These are phyloP conservation scores for Botrytis deweyae DNA, from an alignment of 2,329 filamentous ascomycete species.

Conservation along the genomic window DNA sequence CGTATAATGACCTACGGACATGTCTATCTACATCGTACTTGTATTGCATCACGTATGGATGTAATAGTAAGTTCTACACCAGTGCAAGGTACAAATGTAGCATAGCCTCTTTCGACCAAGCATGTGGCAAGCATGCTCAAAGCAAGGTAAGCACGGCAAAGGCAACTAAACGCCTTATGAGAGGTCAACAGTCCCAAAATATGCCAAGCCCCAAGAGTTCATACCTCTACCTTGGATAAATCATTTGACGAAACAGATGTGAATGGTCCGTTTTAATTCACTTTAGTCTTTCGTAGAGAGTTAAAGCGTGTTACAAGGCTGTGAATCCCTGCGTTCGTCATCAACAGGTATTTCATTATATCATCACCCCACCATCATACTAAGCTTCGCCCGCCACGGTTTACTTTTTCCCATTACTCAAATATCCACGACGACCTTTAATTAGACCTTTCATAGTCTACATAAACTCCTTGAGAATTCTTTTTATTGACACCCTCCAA, in stretches of 20 bases:
- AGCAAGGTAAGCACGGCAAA: neutral
- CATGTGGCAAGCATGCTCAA: constrained; percentile 1
- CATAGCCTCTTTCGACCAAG: constrained; percentile 5
- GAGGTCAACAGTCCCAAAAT: neutral
- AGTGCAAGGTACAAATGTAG: neutral
- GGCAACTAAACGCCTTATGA: neutral
- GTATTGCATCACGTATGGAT: neutral
- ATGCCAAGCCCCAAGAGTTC: neutral
- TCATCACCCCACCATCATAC: constrained; percentile 15
- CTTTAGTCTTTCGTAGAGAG: neutral
- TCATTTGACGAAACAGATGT: neutral
- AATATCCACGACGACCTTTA: neutral
- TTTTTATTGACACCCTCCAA: no score
- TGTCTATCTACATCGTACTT: neutral
- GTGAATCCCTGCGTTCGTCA: constrained; percentile 15
- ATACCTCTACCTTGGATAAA: neutral
- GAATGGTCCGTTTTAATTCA: constrained; percentile 5
- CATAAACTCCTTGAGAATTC: neutral
- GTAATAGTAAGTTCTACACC: neutral
- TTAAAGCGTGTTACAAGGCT: constrained; percentile 2
- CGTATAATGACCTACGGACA: neutral
- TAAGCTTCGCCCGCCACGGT: constrained; percentile 1
- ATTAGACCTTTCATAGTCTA: neutral
- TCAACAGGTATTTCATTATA: neutral
- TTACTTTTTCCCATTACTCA: constrained; percentile 1